These are phyloP conservation scores for Trametes cingulata DNA, from an alignment of 768 basidiomycete species.

Conservation along the genomic window DNA sequence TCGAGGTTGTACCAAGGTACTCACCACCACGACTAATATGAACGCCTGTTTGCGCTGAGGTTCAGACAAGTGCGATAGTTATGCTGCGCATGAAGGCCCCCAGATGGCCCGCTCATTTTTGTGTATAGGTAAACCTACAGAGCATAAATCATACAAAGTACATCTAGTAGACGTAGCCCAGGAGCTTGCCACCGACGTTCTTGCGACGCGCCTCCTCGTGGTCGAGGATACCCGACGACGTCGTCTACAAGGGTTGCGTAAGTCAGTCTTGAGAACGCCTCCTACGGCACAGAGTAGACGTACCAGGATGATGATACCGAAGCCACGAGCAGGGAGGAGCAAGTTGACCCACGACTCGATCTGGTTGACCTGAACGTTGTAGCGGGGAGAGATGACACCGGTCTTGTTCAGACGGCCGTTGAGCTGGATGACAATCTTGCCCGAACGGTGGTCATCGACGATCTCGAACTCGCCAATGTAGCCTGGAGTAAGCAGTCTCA, in stretches of 20 bases:
- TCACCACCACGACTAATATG: too few species aligned
- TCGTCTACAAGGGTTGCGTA: conserved; percentile 58
- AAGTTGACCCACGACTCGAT: conserved; percentile 98
- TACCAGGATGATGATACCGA: conserved; percentile 94
- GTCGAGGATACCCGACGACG: conserved; percentile 96
- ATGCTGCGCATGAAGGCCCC: conserved; percentile 9
- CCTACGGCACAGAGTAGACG: conserved; percentile 31
- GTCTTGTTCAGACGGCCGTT: conserved; percentile 99
- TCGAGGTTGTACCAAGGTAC: too few species aligned
- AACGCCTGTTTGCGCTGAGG: too few species aligned
- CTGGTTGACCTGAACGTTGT: conserved; percentile 91
- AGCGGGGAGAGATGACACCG: conserved; percentile 99
- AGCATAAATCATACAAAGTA: conserved; percentile 18
- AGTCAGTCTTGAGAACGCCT: neutral
- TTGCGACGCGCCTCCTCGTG: conserved; percentile 99
- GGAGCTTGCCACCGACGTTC: conserved; percentile 94
- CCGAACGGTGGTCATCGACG: conserved; percentile 97
- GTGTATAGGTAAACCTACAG: conserved; percentile 17
- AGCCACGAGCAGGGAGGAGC: conserved; percentile 92
- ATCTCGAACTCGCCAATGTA: conserved; percentile 99
- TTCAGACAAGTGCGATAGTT: neutral
- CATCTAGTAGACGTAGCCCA: conserved; percentile 87
- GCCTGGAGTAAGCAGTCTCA: conserved; percentile 45
- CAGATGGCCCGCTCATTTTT: conserved; percentile 19
- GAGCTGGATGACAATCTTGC: conserved; percentile 97